Percentiles rank a stretch among this genome's conserved stretches.
phyloP scores from a whole-genome alignment of 2,329 filamentous ascomycete genomes.

The Colletotrichum ledebouriae region DNA sequence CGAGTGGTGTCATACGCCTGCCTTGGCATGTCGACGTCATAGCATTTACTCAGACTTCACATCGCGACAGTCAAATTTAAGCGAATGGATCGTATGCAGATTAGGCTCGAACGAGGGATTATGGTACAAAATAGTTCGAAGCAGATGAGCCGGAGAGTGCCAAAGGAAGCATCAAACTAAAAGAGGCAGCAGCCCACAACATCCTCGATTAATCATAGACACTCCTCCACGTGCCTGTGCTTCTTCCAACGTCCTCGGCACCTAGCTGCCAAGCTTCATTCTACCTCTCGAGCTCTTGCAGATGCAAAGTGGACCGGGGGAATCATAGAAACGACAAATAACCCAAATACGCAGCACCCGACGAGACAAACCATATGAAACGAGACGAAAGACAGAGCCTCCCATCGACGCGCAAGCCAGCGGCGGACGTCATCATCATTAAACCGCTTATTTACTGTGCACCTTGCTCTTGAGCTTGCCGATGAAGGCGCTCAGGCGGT shows the following conservation, averaged over 20 bases:
- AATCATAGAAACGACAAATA: conserved; percentile 45
- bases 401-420: conserved; percentile 48
- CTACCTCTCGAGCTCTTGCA: conserved; percentile 43
- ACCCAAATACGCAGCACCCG: conserved; percentile 45
- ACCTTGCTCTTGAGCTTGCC: conserved; percentile 67
- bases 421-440: conserved; percentile 33
- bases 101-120: conserved; percentile 40
- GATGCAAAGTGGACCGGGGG: conserved; percentile 44
- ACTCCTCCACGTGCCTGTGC: conserved; percentile 44
- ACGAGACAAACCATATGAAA: conserved; percentile 56
- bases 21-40: not conserved
- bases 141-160: conserved; percentile 38
- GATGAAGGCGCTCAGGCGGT: conserved; percentile 74
- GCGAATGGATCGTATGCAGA: conserved; percentile 39
- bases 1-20: not conserved
- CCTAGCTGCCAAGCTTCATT: conserved; percentile 37
- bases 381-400: conserved; percentile 49
- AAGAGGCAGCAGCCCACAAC: conserved; percentile 37
- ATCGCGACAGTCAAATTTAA: not conserved
- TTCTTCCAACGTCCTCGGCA: conserved; percentile 43
- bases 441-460: conserved; percentile 46
- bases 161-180: conserved; percentile 20
- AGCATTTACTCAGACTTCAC: not conserved
- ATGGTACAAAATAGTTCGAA: conserved; percentile 41
- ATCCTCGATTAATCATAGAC: conserved; percentile 47